phyloP scores from a whole-genome alignment of 768 basidiomycete genomes.

The Suillus subaureus region DNA sequence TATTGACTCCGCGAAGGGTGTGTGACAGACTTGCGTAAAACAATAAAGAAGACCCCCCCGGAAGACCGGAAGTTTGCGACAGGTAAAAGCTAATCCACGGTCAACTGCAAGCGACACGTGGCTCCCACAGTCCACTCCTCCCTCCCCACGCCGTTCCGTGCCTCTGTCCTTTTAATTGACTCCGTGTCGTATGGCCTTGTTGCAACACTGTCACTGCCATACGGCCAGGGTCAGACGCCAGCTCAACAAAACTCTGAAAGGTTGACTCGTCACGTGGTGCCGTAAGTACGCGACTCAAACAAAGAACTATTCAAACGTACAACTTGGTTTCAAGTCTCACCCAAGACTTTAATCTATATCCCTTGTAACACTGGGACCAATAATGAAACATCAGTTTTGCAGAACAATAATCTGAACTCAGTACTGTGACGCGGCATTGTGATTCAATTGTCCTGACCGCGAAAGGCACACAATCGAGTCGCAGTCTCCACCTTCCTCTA shows the following conservation, averaged over 20 bases:
- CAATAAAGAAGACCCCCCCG: conserved; percentile 19
- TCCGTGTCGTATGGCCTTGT: background rate
- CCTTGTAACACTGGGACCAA: too few relatives aligned
- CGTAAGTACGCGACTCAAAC: too few relatives aligned
- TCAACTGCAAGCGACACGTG: conserved; percentile 22
- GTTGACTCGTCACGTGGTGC: background rate
- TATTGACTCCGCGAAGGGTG: conserved; percentile 8
- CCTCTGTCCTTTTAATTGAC: background rate
- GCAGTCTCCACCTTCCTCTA: conserved; percentile 21
- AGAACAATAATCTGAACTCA: too few relatives aligned
- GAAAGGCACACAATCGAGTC: conserved; percentile 16
- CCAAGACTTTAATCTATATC: too few relatives aligned
- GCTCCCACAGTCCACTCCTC: conserved; percentile 22
- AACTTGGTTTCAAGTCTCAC: too few relatives aligned
- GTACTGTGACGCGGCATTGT: too few relatives aligned
- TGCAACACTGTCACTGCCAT: background rate
- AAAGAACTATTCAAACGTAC: too few relatives aligned
- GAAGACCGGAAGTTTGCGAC: conserved; percentile 24
- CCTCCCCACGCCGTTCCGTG: background rate
- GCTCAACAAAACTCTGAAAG: background rate
- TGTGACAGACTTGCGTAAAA: conserved; percentile 12
- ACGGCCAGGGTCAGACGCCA: background rate
- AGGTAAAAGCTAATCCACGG: too few relatives aligned
- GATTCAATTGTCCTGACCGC: too few relatives aligned
- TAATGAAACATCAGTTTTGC: too few relatives aligned